Percentiles rank a stretch among this genome's conserved stretches.
These are phyloP conservation scores for Micractinium sp. DNA, from an alignment of 139 green algal genomes.

Conservation along the genomic window DNA sequence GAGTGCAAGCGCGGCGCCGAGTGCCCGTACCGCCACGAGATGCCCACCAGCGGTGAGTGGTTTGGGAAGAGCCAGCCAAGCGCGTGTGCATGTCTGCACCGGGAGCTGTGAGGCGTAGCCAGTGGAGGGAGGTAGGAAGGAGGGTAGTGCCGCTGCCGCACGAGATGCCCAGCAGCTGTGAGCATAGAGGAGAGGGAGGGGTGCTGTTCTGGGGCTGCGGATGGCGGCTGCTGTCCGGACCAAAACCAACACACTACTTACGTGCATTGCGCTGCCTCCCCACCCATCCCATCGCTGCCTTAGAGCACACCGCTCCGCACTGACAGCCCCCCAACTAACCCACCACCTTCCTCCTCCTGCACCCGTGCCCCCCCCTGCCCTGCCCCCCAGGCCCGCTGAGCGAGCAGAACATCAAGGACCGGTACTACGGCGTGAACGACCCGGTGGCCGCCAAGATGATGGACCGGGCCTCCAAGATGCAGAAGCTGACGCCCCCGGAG, in stretches of 20 bases:
- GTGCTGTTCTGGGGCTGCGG: neutral
- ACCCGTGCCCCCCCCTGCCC: neutral
- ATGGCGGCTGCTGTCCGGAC: neutral
- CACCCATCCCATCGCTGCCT: no score
- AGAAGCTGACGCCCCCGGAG: constrained; percentile 84
- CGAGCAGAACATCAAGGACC: constrained; percentile 94
- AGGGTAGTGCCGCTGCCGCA: no score
- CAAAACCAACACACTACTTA: no score
- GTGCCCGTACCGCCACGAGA: constrained; percentile 95
- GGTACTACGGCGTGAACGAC: constrained; percentile 98
- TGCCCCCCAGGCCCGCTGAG: constrained; percentile 58
- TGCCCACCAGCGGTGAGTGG: constrained; percentile 68
- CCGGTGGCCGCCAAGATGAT: constrained; percentile 97
- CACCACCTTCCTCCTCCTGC: no score
- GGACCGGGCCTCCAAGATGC: constrained; percentile 64
- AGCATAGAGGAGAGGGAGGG: neutral
- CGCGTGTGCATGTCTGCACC: no score
- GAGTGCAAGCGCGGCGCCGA: constrained; percentile 94
- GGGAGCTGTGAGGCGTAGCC: no score
- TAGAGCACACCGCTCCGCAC: no score
- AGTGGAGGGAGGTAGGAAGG: no score
- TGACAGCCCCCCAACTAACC: no score
- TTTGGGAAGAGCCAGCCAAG: no score
- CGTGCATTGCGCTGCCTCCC: no score
- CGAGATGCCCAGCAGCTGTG: no score